phyloP scores from a whole-genome alignment of 805 yeast genomes.

The Komagataella pseudopastoris region DNA sequence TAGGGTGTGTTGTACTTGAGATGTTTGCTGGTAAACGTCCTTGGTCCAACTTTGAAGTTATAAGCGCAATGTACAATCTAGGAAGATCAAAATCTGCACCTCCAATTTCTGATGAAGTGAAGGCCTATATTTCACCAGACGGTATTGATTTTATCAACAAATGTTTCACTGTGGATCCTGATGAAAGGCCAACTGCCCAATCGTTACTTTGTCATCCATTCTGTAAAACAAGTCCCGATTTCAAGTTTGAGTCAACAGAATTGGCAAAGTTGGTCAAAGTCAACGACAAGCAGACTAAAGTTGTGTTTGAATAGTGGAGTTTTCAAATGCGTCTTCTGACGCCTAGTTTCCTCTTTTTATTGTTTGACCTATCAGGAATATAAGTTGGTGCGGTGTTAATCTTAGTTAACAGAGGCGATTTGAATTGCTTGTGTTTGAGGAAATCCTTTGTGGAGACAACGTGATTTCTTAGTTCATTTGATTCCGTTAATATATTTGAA shows the following conservation, averaged over 20 bases:
- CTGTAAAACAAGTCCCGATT: conserved; percentile 11
- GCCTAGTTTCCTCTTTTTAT: background rate
- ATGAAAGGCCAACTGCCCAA: conserved; percentile 78
- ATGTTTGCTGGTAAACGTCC: conserved; percentile 98
- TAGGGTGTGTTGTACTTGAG: conserved; percentile 93
- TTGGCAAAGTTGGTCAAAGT: conserved; percentile 15
- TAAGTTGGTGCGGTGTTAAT: background rate
- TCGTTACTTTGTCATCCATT: conserved; percentile 38
- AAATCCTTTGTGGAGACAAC: background rate
- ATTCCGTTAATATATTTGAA: background rate
- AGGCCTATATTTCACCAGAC: conserved; percentile 41
- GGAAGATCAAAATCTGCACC: conserved; percentile 87
- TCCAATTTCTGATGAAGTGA: conserved; percentile 87
- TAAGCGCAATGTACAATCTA: conserved; percentile 82
- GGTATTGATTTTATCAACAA: conserved; percentile 62
- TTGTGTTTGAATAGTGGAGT: background rate
- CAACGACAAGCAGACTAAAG: conserved; percentile 8
- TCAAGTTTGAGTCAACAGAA: conserved; percentile 16
- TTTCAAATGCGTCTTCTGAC: background rate
- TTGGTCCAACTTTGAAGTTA: conserved; percentile 92
- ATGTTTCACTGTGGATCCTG: conserved; percentile 73
- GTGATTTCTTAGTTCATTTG: background rate
- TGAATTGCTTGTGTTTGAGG: background rate
- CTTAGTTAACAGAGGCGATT: background rate
- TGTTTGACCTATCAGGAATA: background rate